A percentile compares a stretch with the other conserved stretches of the same genome.
Evolutionary conservation across 768 basidiomycete species (phyloP).

Genomic region (Tubosaeta sp.): DNA sequence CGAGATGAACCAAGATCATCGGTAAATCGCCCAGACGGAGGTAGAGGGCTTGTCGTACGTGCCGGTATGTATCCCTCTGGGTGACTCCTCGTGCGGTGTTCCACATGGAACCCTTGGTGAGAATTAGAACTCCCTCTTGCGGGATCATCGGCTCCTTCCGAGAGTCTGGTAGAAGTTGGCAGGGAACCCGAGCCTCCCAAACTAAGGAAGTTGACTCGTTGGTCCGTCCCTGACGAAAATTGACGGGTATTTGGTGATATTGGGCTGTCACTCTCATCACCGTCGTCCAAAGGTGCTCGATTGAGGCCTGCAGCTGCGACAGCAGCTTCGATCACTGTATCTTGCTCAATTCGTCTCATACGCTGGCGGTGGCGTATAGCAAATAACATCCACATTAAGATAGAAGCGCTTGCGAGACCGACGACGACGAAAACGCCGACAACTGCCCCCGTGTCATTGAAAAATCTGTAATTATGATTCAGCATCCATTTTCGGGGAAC

Average conservation of each 20-base stretch:
- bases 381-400: constrained; percentile 66
- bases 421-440: constrained; percentile 89
- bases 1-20: constrained; percentile 27
- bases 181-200: constrained; percentile 15
- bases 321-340: constrained; percentile 66
- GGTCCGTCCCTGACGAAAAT: constrained; percentile 35
- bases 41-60: constrained; percentile 46
- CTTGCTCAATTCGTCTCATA: constrained; percentile 58
- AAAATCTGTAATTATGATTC: constrained; percentile 56
- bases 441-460: constrained; percentile 84
- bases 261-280: constrained; percentile 43
- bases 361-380: constrained; percentile 63
- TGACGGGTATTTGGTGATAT: constrained; percentile 17
- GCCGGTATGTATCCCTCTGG: constrained; percentile 43
- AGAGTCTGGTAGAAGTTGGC: constrained; percentile 33
- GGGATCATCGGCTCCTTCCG: constrained; percentile 24
- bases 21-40: constrained; percentile 19
- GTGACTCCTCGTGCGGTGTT: constrained; percentile 10
- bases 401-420: constrained; percentile 71
- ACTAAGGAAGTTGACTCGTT: constrained; percentile 30
- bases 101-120: constrained; percentile 41
- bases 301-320: constrained; percentile 68
- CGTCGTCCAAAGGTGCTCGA: constrained; percentile 64
- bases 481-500: background rate
- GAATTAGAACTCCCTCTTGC: constrained; percentile 42